These are phyloP conservation scores for Sarocladiaceae sp. DNA, from an alignment of 2,329 filamentous ascomycete species.

Conservation along the genomic window DNA sequence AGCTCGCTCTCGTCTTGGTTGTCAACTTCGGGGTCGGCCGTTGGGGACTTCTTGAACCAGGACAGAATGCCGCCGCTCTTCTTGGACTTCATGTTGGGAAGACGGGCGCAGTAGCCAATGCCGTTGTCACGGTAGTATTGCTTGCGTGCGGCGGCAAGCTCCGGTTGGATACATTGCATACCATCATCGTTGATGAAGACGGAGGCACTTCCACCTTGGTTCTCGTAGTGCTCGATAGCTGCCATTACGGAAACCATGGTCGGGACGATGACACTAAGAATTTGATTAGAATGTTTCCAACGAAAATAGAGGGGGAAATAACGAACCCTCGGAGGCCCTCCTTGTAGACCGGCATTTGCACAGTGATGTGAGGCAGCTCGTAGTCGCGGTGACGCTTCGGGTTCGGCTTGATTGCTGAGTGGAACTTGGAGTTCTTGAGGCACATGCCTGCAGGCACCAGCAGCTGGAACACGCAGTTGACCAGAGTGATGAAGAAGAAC, in stretches of 20 bases:
- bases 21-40: not conserved
- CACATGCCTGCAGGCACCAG: constrained; percentile 20
- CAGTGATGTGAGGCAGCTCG: constrained; percentile 40
- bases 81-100: constrained; percentile 33
- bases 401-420: constrained; percentile 24
- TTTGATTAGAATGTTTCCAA: not conserved
- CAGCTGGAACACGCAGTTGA: constrained; percentile 20
- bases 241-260: constrained; percentile 44
- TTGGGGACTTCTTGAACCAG: constrained; percentile 37
- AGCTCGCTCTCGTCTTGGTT: constrained; percentile 28
- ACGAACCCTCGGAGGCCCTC: constrained; percentile 21
- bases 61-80: constrained; percentile 43
- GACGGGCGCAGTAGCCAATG: constrained; percentile 45
- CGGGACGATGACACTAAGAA: constrained; percentile 20
- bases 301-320: not conserved
- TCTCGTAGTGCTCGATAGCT: constrained; percentile 47
- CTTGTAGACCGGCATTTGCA: constrained; percentile 41
- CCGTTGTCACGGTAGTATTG: constrained; percentile 45
- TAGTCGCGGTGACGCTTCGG: constrained; percentile 20
- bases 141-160: constrained; percentile 33
- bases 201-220: constrained; percentile 38
- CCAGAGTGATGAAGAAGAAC: constrained; percentile 22
- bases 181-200: constrained; percentile 63
- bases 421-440: constrained; percentile 20
- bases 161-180: constrained; percentile 46